phyloP scores from a whole-genome alignment of 768 basidiomycete species.

The Boletus rubroflammeus region DNA sequence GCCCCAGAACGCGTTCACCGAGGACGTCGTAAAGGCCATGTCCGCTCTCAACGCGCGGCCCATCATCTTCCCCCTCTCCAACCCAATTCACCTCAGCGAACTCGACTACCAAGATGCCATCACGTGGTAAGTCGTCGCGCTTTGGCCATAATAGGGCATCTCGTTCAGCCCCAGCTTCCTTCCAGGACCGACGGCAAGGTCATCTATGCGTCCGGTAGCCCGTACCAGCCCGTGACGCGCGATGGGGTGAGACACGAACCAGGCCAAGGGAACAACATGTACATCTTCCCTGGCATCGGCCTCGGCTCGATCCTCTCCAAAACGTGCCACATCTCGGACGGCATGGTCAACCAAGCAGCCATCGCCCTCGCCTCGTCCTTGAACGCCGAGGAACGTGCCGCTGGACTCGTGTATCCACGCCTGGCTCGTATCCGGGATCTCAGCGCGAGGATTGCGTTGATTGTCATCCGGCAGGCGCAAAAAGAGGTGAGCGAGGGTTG shows the following conservation, averaged over 20 bases:
- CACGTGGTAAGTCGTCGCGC: conserved; percentile 39
- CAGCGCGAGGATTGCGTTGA: conserved; percentile 55
- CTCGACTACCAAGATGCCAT: conserved; percentile 60
- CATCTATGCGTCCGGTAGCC: conserved; percentile 72
- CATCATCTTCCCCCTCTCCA: conserved; percentile 82
- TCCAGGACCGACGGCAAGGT: conserved; percentile 59
- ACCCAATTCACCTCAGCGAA: conserved; percentile 62
- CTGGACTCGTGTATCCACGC: conserved; percentile 65
- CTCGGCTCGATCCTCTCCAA: conserved; percentile 59
- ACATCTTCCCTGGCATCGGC: conserved; percentile 61
- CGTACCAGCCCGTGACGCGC: conserved; percentile 53
- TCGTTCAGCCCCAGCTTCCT: background rate
- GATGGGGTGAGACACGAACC: conserved; percentile 52
- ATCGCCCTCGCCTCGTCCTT: conserved; percentile 59
- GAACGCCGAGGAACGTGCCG: conserved; percentile 49
- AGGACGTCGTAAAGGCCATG: conserved; percentile 62
- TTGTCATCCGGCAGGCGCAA: conserved; percentile 64
- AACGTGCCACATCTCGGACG: conserved; percentile 57
- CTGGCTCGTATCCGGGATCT: conserved; percentile 64
- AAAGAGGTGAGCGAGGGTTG: conserved; percentile 44
- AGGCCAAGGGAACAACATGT: conserved; percentile 83
- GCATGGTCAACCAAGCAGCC: conserved; percentile 66
- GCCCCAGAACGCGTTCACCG: conserved; percentile 52
- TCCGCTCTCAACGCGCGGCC: conserved; percentile 60
- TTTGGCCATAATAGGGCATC: too few relatives aligned